Base-by-base conservation (phyloP, 2,329 filamentous ascomycete species). In the Graphilbum sp. region DNA sequence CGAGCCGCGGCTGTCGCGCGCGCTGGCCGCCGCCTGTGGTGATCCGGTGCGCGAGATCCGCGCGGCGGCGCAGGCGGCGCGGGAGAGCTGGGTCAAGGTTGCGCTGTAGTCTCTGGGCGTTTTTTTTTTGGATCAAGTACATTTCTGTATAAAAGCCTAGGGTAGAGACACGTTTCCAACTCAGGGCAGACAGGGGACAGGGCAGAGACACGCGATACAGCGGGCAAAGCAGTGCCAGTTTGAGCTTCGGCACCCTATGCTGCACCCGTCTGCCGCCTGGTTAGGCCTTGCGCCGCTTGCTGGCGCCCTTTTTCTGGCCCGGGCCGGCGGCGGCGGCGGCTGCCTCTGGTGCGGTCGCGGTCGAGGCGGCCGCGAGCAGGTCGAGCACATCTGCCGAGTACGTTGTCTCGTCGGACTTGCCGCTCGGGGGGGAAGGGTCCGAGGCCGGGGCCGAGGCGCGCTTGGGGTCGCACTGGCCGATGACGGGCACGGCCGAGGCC, bases 391-490 rank as follows among this genome's bases (percentile, higher is more conserved):
- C 63, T 1, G 66, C 52, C 36, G 49, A 52, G 43, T 57, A 57
- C 8, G 45, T 42, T 5, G 45, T 32, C 16, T 38, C 33, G 9
- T 60, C 59, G 21, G 58, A 56, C 23, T 59, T 54, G 8, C 60
- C 44, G 27, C 61, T 49, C 21, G 59, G 53, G 3, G 41, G 32
- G 36, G 58, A 52, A 6, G 57, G 50, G 3, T 54, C 51, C 31
- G 52, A 45, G 3, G 54, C 37, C 16, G 64, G 51, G 30, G 52
- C 46, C 2, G 55, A 39, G n/a, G 64, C 64, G 40, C 67, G 64
- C 54, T 70, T 69, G 29, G 75, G 69, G 49, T 88, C 82, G 24
- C 67, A 66, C 47, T 65, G 66, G 36, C 76, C 81, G 43, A 88
- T 67, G 24, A 69, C 53, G 1, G 75, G 70, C 4, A 88, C 65